Evolutionary conservation across 2,329 filamentous ascomycete species (phyloP).

Genomic region (Diaporthe citri): DNA sequence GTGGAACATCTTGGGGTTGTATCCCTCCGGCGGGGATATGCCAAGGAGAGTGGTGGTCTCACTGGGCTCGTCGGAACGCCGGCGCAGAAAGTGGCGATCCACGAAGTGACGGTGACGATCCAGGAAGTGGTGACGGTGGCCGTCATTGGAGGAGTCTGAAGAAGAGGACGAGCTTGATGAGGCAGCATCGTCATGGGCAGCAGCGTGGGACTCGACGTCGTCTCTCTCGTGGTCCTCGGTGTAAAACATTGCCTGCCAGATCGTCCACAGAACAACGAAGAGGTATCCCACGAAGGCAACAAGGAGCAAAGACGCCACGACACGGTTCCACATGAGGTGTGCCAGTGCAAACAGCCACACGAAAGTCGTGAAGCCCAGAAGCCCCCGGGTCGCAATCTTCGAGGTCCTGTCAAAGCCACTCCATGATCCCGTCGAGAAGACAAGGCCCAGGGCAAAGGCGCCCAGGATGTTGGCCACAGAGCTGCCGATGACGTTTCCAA

Average conservation of each 20-base stretch:
- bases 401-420: slow-evolving; percentile 60
- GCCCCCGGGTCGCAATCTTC: slow-evolving; percentile 58
- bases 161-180: slow-evolving; percentile 55
- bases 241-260: slow-evolving; percentile 56
- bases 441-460: slow-evolving; percentile 65
- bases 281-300: slow-evolving; percentile 59
- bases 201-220: slow-evolving; percentile 45
- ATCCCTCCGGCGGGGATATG: neutral
- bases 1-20: slow-evolving; percentile 23
- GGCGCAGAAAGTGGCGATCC: slow-evolving; percentile 12
- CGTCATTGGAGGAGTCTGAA: slow-evolving; percentile 51
- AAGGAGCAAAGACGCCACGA: slow-evolving; percentile 56
- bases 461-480: slow-evolving; percentile 68
- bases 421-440: slow-evolving; percentile 51
- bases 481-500: slow-evolving; percentile 68
- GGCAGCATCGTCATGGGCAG: slow-evolving; percentile 43
- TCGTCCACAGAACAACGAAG: slow-evolving; percentile 57
- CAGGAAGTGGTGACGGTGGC: neutral
- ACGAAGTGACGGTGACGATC: slow-evolving; percentile 26
- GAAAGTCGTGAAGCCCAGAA: slow-evolving; percentile 57
- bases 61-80: neutral
- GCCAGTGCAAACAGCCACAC: slow-evolving; percentile 51
- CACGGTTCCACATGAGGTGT: slow-evolving; percentile 39
- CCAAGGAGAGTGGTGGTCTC: slow-evolving; percentile 37
- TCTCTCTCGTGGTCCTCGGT: slow-evolving; percentile 54